Evolutionary conservation across 352 stramenopile species (phyloP), one percentile per base, ranked within the genome.

Genomic region (Pythium rhizo-oryzae): DNA sequence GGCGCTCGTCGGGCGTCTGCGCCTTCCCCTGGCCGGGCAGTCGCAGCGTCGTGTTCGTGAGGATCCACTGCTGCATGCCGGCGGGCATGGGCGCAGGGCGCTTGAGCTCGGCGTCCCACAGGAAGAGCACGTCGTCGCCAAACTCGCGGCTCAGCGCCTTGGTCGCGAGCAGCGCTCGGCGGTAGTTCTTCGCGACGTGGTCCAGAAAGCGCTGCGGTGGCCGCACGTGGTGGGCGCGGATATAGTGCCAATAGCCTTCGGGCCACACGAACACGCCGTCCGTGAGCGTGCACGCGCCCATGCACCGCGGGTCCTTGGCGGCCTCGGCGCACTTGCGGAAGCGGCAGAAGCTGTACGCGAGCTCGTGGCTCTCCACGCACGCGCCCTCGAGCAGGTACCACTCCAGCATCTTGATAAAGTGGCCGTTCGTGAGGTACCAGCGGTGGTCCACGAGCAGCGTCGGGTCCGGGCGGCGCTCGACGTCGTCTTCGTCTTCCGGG

Each of bases 271-370:
- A 94, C 19, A 83, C 64, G 16, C 84, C 87, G 65, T 94, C 87
- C 0, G 84, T 92, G 65, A 94, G 73, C 19, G 84, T 93, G 60
- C 84, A 91, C 13, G 87, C 84, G 25, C 87, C 87, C 77, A 94
- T 85, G 30, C 78, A 49, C 28, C 72, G 75, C n/a, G 81, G 78
- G 12, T 82, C 58, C 16, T 78, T 37, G 24, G 63, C 46, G 11
- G 82, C 77, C 39, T 71, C 43, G 16, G 46, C 39, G 67, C 86
- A 94, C 47, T 79, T 66, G 8, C 63, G 39, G 65, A 94, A 92
- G 16, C 87, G 83, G 59, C 87, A 94, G 52, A 82, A 91, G 70
- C 84, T 93, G 79, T 92, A 94, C 16, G 80, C 87, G 53, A 93
- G 76, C 60, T 94, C 87, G 39, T 94, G 81, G 54, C 81, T 91